Base-by-base conservation (phyloP, 2,329 filamentous ascomycete species). In the Boeremia exigua region DNA sequence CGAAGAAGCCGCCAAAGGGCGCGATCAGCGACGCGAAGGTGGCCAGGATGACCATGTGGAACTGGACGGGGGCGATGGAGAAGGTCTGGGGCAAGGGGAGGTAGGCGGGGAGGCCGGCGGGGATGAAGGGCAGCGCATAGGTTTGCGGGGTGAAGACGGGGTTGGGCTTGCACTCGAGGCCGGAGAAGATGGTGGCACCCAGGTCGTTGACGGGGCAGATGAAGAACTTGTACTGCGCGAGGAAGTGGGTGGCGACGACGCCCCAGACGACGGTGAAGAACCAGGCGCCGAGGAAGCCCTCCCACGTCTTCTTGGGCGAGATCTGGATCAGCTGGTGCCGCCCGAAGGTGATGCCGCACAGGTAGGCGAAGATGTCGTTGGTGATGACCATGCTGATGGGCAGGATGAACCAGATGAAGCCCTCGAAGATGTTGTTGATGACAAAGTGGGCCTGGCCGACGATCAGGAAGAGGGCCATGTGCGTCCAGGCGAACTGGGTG, bases 391-490 rank as follows among this genome's bases (percentile, higher is more conserved):
- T 85, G 48, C 92, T 89, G 7, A 92, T 93, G 7, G 95, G 95
- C 39, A 99, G 80, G 84, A 98, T 97, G 83, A 99, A 98, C 95
- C 95, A 99, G 75, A 99, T 96, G 90, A 99, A 92, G 80, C 95
- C 95, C 80, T 99, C 95, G 68, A 99, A 96, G 63, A 99, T 90
- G 78, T 99, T 99, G 84, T 99, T 99, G 91, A 99, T 98, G 80
- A 98, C 92, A 77, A 99, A 99, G 76, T 99, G 95, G 12, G 95
- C 93, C 78, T 99, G 93, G 6, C 96, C 93, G 34, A 98, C 94
- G 69, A 99, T 97, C 70, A 99, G 83, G 81, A 96, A 98, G 17
- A 99, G 86, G 5, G 96, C 95, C 93, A 99, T 98, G 77, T 99
- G 95, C 12, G 95, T 98, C 95, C 95, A 99, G 49, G 93, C 95